These are phyloP conservation scores for Tetramitus jugosus DNA, from an alignment of 208 protist genomes.

Conservation along the genomic window DNA sequence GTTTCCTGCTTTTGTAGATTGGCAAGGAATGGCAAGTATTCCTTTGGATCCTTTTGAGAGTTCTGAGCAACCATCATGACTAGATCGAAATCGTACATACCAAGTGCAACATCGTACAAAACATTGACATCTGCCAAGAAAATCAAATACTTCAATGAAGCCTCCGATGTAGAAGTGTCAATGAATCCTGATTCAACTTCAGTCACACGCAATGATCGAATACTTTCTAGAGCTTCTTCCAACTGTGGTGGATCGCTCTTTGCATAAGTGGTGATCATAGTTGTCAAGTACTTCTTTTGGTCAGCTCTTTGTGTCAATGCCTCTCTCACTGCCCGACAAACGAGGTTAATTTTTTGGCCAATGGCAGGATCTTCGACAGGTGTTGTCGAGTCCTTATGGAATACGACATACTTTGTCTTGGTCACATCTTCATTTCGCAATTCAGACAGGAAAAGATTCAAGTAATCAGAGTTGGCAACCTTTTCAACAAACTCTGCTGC, in stretches of 20 bases:
- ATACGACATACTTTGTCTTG: background rate
- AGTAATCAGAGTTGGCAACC: background rate
- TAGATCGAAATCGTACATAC: conserved; percentile 30
- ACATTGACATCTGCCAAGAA: conserved; percentile 20
- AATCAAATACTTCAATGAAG: conserved; percentile 16
- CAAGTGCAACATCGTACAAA: conserved; percentile 25
- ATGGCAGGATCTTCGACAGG: too few species aligned
- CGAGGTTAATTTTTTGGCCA: background rate
- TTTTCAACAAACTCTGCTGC: background rate
- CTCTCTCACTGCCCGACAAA: background rate
- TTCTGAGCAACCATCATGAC: conserved; percentile 22
- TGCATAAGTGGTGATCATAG: conserved; percentile 10
- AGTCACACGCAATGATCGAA: background rate
- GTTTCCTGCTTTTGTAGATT: background rate
- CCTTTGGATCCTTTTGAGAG: conserved; percentile 33
- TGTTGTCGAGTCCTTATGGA: too few species aligned
- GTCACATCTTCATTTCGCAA: background rate
- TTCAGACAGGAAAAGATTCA: conserved; percentile 17
- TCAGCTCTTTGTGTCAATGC: background rate
- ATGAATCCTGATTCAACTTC: background rate
- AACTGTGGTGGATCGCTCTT: background rate
- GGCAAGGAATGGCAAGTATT: conserved; percentile 25
- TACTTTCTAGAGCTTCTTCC: conserved; percentile 23
- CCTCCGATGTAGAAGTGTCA: background rate
- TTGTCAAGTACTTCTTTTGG: background rate